Percentiles rank a stretch among this genome's conserved stretches.
These are phyloP conservation scores for Cladosporium velox DNA, from an alignment of 2,329 filamentous ascomycete species.

Conservation along the genomic window DNA sequence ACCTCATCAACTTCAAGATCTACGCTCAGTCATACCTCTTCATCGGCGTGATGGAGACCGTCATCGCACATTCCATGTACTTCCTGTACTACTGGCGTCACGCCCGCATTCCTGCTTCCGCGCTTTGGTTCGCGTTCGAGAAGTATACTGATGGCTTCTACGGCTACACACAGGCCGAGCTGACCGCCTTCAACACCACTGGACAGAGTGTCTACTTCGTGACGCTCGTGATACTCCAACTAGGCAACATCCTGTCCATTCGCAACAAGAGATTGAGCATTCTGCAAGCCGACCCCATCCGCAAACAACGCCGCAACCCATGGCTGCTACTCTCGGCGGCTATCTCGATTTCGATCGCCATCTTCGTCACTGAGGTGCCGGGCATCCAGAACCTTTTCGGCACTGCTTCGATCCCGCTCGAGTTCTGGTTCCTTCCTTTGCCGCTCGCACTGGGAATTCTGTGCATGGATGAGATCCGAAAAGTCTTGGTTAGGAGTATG, in stretches of 20 bases:
- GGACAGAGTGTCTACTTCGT: slow-evolving; percentile 59
- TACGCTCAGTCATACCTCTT: slow-evolving; percentile 57
- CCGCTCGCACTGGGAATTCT: slow-evolving; percentile 55
- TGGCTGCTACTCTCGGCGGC: slow-evolving; percentile 44
- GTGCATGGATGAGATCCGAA: slow-evolving; percentile 56
- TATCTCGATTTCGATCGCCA: slow-evolving; percentile 53
- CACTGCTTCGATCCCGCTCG: slow-evolving; percentile 53
- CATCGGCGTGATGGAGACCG: slow-evolving; percentile 54
- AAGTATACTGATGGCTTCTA: slow-evolving; percentile 52
- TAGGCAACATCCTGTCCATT: slow-evolving; percentile 55
- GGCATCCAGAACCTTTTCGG: slow-evolving; percentile 53
- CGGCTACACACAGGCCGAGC: slow-evolving; percentile 50
- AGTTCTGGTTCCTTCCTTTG: slow-evolving; percentile 57
- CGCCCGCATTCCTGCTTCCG: slow-evolving; percentile 50
- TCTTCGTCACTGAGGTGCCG: slow-evolving; percentile 57
- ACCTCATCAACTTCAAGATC: slow-evolving; percentile 56
- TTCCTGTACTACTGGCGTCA: slow-evolving; percentile 55
- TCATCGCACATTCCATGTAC: slow-evolving; percentile 55
- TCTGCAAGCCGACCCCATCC: slow-evolving; percentile 52
- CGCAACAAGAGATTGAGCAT: slow-evolving; percentile 56
- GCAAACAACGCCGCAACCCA: slow-evolving; percentile 51
- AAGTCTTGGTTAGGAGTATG: slow-evolving; percentile 51
- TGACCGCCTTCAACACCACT: slow-evolving; percentile 52
- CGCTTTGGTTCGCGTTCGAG: slow-evolving; percentile 55
- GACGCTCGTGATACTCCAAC: slow-evolving; percentile 56